phyloP scores from a whole-genome alignment of 441 rosid species.

The Populus trichocarpa region DNA sequence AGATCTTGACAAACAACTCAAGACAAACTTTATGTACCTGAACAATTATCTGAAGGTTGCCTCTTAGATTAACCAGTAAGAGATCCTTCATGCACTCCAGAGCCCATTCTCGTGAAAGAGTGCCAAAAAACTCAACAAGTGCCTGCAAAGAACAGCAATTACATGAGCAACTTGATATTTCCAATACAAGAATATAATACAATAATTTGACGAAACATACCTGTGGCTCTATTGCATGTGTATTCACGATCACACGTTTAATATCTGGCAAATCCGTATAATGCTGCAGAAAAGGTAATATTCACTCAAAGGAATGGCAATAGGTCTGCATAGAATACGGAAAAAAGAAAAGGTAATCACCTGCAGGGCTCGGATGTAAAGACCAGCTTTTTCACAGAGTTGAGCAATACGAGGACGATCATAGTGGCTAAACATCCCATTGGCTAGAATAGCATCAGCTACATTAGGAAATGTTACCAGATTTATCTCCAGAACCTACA shows the following conservation, averaged over 20 bases:
- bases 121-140: conserved; percentile 95
- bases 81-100: conserved; percentile 99
- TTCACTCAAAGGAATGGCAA: conserved; percentile 8
- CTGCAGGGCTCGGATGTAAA: conserved; percentile 81
- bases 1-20: conserved; percentile 14
- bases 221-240: conserved; percentile 99
- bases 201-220: conserved; percentile 34
- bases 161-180: not conserved
- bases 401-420: conserved; percentile 97
- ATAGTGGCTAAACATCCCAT: conserved; percentile 98
- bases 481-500: conserved; percentile 94
- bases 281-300: conserved; percentile 56
- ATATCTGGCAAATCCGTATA: conserved; percentile 91
- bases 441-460: conserved; percentile 98
- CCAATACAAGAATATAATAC: conserved; percentile 10
- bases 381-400: conserved; percentile 98
- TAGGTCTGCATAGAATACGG: conserved; percentile 10
- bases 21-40: conserved; percentile 51
- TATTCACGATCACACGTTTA: conserved; percentile 95
- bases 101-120: conserved; percentile 98
- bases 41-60: conserved; percentile 96
- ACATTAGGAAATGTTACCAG: conserved; percentile 97
- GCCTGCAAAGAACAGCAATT: conserved; percentile 47
- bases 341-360: conserved; percentile 34
- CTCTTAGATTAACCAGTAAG: conserved; percentile 80